Conservation (phyloP, 2,329 filamentous ascomycete species). For the Ophiosphaerella korrae region DNA sequence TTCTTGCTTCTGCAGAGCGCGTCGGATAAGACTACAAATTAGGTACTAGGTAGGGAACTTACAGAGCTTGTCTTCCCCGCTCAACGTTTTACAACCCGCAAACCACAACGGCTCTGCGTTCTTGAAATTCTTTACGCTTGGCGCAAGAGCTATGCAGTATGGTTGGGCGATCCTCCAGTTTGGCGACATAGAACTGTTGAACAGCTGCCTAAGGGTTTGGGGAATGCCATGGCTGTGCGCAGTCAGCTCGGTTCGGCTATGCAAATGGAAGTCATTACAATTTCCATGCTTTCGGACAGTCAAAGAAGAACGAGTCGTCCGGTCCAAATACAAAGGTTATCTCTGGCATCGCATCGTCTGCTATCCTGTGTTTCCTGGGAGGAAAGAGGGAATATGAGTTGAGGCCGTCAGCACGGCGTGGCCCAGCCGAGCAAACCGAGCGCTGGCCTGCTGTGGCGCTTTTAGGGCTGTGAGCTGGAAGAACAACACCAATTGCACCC, state of each 20-base stretch:
- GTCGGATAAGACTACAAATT: constrained; percentile 2
- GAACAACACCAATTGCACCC: constrained; percentile 15
- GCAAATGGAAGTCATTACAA: constrained; percentile 26
- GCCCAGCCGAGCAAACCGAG: constrained; percentile 1
- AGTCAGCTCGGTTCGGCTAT: constrained; percentile 20
- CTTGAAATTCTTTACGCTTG: constrained; percentile 29
- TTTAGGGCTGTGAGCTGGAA: constrained; percentile 12
- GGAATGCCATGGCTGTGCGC: constrained; percentile 39
- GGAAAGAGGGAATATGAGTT: constrained; percentile 1
- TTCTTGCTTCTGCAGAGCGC: constrained; percentile 5
- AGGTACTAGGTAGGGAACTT: constrained; percentile 14
- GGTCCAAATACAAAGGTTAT: constrained; percentile 45
- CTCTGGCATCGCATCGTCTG: constrained; percentile 36
- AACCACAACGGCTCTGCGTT: constrained; percentile 42
- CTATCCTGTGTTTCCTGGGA: background rate
- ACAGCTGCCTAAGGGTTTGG: constrained; percentile 39
- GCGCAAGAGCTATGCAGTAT: constrained; percentile 42
- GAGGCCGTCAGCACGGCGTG: constrained; percentile 12
- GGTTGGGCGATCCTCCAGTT: constrained; percentile 40
- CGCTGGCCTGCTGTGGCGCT: constrained; percentile 9
- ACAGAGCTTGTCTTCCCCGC: constrained; percentile 45
- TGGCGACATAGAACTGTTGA: constrained; percentile 39
- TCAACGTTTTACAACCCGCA: constrained; percentile 38
- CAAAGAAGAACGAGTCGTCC: constrained; percentile 45
- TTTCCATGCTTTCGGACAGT: constrained; percentile 45